Evolutionary conservation across 495 filamentous ascomycete species (phyloP), one percentile per base, ranked within the genome.

Genomic region (Trichoderma orchidacearum): DNA sequence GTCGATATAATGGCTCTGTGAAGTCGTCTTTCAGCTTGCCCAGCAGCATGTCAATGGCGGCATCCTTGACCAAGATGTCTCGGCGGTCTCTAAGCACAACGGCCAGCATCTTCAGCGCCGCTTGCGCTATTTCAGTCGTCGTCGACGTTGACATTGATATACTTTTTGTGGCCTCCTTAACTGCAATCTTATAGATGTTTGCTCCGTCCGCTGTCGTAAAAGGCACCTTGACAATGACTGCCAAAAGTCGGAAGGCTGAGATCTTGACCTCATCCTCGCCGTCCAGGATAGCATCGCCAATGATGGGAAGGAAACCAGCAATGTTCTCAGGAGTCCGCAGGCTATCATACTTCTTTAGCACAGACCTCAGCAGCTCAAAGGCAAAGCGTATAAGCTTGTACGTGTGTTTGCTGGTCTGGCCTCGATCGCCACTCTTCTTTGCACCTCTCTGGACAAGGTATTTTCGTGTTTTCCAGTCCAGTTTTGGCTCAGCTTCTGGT

Each of bases 221-320:
- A 0, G 89, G 89, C 27, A 96, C 86, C 64, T 87, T 90, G 62
- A 88, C 85, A 61, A 96, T 84, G 2, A 91, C 81, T 0, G 83
- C 85, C n/a, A 97, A 71, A 9, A 95, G 72, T 51, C 89, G 83
- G 50, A 96, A 79, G 17, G 89, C 83, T 15, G 93, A 83, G 25
- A 89, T 79, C 68, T 89, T 90, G 54, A 97, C 84, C 64, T 97
- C 93, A 62, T 97, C 93, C 53, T 95, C 87, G 1, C 77, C 76
- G 55, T 84, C 82, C 38, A 95, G 75, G 8, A 96, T 69, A 1
- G 90, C 81, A 70, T 96, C 91, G 25, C 91, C 90, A 34, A 96
- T 77, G 55, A 96, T 84, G 0, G 89, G 89, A 41, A 97, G 71
- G 62, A 96, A 96, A 0, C 89, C 90, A 51, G 81, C 70, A 18